A percentile compares a stretch with the other conserved stretches of the same genome.
Conservation (phyloP, 139 green algal species). For the Picochlorum sp. region DNA sequence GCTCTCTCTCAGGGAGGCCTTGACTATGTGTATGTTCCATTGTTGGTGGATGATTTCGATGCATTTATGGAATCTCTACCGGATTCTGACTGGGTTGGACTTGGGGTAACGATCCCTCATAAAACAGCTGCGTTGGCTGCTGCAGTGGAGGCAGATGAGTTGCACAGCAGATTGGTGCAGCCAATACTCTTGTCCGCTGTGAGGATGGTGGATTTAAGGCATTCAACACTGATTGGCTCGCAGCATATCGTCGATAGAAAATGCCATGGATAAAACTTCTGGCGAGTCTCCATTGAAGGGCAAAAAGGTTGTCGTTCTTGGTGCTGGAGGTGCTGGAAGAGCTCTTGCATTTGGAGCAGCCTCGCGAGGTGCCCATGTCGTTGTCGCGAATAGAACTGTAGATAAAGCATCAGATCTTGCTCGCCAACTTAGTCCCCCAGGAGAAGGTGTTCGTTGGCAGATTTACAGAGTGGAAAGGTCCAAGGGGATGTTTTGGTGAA, state of each 20-base stretch:
- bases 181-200: slow-evolving; percentile 87
- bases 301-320: slow-evolving; percentile 82
- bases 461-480: slow-evolving; percentile 29
- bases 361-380: slow-evolving; percentile 38
- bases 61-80: slow-evolving; percentile 36
- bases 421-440: slow-evolving; percentile 22
- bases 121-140: slow-evolving; percentile 76
- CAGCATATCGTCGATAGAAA: slow-evolving; percentile 87
- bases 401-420: slow-evolving; percentile 61
- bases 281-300: slow-evolving; percentile 40
- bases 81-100: slow-evolving; percentile 54
- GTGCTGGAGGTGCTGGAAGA: slow-evolving; percentile 82
- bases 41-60: slow-evolving; percentile 85
- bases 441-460: slow-evolving; percentile 18
- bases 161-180: slow-evolving; percentile 76
- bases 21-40: slow-evolving; percentile 88
- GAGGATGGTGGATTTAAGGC: slow-evolving; percentile 58
- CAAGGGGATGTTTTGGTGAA: slow-evolving; percentile 84
- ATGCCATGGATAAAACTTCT: slow-evolving; percentile 28
- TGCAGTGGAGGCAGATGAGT: slow-evolving; percentile 64
- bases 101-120: slow-evolving; percentile 94
- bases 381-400: slow-evolving; percentile 70
- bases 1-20: slow-evolving; percentile 54
- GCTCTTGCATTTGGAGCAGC: slow-evolving; percentile 88
- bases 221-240: slow-evolving; percentile 93